A percentile compares a stretch with the other conserved stretches of the same genome.
phyloP scores from a whole-genome alignment of 1,284 basidiomycete species.

The Sporisorium exsertum region DNA sequence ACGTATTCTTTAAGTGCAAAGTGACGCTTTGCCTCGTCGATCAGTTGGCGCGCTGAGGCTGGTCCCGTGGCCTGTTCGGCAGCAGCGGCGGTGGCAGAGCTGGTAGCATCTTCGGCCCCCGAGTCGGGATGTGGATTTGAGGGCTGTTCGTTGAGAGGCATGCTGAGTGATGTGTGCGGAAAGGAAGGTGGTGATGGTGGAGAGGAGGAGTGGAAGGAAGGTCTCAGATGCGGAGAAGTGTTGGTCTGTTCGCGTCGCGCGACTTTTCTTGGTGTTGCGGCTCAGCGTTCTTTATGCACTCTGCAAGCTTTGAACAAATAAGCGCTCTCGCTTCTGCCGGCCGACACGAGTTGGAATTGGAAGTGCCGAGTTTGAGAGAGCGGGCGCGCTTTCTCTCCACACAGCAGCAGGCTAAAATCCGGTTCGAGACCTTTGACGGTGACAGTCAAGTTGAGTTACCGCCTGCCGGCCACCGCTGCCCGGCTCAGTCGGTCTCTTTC shows the following conservation, averaged over 20 bases:
- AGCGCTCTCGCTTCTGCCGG: neutral
- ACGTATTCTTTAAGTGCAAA: constrained; percentile 62
- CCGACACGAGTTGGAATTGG: neutral
- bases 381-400: too few relatives aligned
- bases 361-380: neutral
- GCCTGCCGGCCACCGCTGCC: neutral
- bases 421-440: neutral
- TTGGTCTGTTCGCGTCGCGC: constrained; percentile 22
- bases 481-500: constrained; percentile 8
- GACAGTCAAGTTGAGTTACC: neutral
- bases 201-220: constrained; percentile 8
- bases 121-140: constrained; percentile 23
- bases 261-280: neutral
- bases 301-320: neutral
- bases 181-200: constrained; percentile 6
- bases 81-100: neutral
- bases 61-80: neutral
- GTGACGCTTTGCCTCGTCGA: constrained; percentile 61
- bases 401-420: neutral
- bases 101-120: neutral
- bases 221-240: neutral
- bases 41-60: constrained; percentile 32
- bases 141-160: constrained; percentile 49
- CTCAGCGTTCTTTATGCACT: constrained; percentile 16
- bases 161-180: constrained; percentile 7